These are phyloP conservation scores for Thozetella sp. DNA, from an alignment of 495 filamentous ascomycete genomes.

Conservation along the genomic window DNA sequence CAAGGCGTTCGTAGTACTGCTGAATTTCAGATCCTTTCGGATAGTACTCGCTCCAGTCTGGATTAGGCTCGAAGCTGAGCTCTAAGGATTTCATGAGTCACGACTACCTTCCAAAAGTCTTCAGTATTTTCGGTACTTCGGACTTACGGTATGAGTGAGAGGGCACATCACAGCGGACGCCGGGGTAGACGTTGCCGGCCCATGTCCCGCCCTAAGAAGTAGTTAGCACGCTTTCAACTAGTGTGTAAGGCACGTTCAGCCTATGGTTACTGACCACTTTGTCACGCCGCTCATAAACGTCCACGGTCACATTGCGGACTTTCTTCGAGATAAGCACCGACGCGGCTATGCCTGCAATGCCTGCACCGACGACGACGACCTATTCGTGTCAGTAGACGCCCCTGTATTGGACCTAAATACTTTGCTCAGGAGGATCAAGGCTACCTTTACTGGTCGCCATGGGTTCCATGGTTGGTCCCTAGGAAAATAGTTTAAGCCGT, in stretches of 20 bases:
- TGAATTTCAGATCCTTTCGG: slow-evolving; percentile 56
- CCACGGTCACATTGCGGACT: slow-evolving; percentile 48
- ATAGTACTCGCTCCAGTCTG: slow-evolving; percentile 58
- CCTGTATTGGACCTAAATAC: too few species aligned
- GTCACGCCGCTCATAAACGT: slow-evolving; percentile 56
- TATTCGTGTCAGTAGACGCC: slow-evolving; percentile 10
- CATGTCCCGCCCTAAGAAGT: slow-evolving; percentile 59
- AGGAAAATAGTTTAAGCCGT: too few species aligned
- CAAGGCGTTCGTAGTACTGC: slow-evolving; percentile 55
- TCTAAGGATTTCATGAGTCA: slow-evolving; percentile 21
- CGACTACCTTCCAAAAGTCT: too few species aligned
- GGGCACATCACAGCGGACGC: slow-evolving; percentile 33
- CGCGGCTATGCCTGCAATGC: slow-evolving; percentile 47
- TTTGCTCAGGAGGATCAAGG: too few species aligned
- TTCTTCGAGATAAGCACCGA: slow-evolving; percentile 49
- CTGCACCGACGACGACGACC: slow-evolving; percentile 54
- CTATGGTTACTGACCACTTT: slow-evolving; percentile 43
- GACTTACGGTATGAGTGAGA: slow-evolving; percentile 48
- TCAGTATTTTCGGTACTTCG: not conserved
- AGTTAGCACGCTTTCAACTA: not conserved
- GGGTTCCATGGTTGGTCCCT: too few species aligned
- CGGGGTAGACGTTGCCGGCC: slow-evolving; percentile 57
- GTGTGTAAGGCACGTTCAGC: not conserved
- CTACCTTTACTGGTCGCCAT: too few species aligned
- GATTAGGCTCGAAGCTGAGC: slow-evolving; percentile 54